phyloP scores from a whole-genome alignment of 164 flowering plant genomes.

The Piper betle region DNA sequence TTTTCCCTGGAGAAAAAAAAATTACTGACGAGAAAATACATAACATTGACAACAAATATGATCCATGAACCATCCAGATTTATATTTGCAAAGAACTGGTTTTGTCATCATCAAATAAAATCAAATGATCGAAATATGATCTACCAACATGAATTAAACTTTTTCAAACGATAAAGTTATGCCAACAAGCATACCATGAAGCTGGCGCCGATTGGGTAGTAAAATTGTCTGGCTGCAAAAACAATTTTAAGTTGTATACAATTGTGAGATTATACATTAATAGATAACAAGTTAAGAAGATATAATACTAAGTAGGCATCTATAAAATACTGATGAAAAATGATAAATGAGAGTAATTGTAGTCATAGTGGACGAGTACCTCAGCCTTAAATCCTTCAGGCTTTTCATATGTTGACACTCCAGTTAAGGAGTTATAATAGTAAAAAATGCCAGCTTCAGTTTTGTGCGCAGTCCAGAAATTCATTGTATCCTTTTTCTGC shows the following conservation, averaged over 20 bases:
- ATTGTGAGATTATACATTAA: background rate
- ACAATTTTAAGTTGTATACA: background rate
- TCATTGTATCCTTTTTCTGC: conserved; percentile 24
- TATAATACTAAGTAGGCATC: background rate
- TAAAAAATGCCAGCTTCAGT: conserved; percentile 75
- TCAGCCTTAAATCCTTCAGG: conserved; percentile 67
- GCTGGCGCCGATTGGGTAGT: conserved; percentile 66
- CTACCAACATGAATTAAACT: background rate
- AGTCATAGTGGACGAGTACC: conserved; percentile 22
- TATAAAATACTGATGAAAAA: background rate
- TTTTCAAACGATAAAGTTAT: no score
- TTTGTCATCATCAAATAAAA: no score
- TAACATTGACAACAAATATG: background rate
- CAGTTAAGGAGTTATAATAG: conserved; percentile 85
- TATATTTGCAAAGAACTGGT: background rate
- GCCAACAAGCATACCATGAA: conserved; percentile 46
- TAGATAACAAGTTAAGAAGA: background rate
- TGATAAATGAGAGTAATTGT: background rate
- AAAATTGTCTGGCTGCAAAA: conserved; percentile 58
- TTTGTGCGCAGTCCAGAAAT: conserved; percentile 91
- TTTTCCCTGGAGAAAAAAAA: conserved; percentile 42
- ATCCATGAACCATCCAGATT: background rate
- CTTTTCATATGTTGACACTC: conserved; percentile 81
- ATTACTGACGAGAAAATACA: background rate
- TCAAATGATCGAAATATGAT: background rate